Evolutionary conservation across 306 rosid genomes (phyloP).

Genomic region (Vigna nakashimae): DNA sequence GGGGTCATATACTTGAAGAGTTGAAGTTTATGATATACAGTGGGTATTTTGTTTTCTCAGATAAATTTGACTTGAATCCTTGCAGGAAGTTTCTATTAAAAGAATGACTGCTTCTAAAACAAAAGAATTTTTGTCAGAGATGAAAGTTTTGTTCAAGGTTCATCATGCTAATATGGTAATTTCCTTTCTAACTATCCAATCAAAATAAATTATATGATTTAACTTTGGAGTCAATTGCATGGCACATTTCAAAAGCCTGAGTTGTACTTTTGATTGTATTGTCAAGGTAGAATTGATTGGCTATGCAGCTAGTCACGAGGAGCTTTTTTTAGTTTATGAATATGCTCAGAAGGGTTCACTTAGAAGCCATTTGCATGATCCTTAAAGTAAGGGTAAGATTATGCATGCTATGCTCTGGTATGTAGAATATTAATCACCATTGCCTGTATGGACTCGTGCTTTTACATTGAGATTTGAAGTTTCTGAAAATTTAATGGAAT

Average conservation of each 20-base stretch:
- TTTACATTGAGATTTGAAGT: slow-evolving; percentile 10
- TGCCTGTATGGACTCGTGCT: slow-evolving; percentile 15
- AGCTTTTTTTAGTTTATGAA: slow-evolving; percentile 88
- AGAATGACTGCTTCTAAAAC: slow-evolving; percentile 96
- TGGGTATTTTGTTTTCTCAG: slow-evolving; percentile 27
- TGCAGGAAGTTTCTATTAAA: slow-evolving; percentile 94
- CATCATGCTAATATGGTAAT: slow-evolving; percentile 97
- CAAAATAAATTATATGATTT: slow-evolving; percentile 23
- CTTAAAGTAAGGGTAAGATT: slow-evolving; percentile 84
- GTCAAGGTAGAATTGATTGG: slow-evolving; percentile 99
- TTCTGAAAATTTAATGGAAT: slow-evolving; percentile 32
- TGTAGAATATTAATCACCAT: slow-evolving; percentile 26
- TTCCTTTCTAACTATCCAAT: slow-evolving; percentile 15
- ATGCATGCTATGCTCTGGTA: slow-evolving; percentile 22
- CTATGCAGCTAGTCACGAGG: slow-evolving; percentile 86
- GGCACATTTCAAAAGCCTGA: slow-evolving; percentile 49
- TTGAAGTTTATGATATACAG: slow-evolving; percentile 14
- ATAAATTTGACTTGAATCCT: slow-evolving; percentile 41
- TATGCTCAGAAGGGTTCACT: slow-evolving; percentile 97
- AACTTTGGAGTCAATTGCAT: slow-evolving; percentile 46
- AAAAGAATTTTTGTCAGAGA: slow-evolving; percentile 85
- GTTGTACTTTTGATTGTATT: slow-evolving; percentile 53
- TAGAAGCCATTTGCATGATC: slow-evolving; percentile 90
- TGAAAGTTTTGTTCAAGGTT: slow-evolving; percentile 95
- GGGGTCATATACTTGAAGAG: slow-evolving; percentile 36